phyloP scores from a whole-genome alignment of 2,329 filamentous ascomycete species.

The Fusarium vanettenii region DNA sequence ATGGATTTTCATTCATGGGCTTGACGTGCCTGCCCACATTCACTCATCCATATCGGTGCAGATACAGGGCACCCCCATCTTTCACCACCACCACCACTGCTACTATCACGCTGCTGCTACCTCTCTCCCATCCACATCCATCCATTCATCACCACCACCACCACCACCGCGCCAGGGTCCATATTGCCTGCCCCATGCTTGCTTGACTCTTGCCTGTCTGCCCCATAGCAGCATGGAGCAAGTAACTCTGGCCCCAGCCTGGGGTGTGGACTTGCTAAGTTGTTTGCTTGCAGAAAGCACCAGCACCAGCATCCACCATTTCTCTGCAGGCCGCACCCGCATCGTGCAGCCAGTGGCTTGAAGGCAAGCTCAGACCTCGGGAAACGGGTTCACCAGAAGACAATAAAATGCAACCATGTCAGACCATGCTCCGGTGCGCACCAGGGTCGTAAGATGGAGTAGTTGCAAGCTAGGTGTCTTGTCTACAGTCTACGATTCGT shows the following conservation, averaged over 20 bases:
- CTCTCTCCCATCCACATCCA: conserved; percentile 16
- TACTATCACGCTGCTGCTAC: conserved; percentile 3
- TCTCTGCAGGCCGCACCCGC: neutral
- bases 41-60: neutral
- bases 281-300: neutral
- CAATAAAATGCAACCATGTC: conserved; percentile 43
- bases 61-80: conserved; percentile 10
- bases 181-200: conserved; percentile 30
- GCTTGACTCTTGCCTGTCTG: neutral
- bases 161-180: conserved; percentile 16
- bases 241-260: neutral
- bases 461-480: neutral
- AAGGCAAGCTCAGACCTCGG: conserved; percentile 27
- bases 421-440: conserved; percentile 32
- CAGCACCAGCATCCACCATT: neutral
- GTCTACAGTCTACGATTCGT: conserved; percentile 32
- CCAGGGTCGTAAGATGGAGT: conserved; percentile 40
- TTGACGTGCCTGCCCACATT: neutral
- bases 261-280: neutral
- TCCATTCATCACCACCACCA: conserved; percentile 7
- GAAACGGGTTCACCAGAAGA: conserved; percentile 13
- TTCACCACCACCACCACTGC: conserved; percentile 19
- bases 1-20: neutral
- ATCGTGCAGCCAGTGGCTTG: conserved; percentile 2
- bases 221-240: conserved; percentile 32